Base-by-base conservation (phyloP, 2,329 filamentous ascomycete species). In the Leptographium wingfieldii region DNA sequence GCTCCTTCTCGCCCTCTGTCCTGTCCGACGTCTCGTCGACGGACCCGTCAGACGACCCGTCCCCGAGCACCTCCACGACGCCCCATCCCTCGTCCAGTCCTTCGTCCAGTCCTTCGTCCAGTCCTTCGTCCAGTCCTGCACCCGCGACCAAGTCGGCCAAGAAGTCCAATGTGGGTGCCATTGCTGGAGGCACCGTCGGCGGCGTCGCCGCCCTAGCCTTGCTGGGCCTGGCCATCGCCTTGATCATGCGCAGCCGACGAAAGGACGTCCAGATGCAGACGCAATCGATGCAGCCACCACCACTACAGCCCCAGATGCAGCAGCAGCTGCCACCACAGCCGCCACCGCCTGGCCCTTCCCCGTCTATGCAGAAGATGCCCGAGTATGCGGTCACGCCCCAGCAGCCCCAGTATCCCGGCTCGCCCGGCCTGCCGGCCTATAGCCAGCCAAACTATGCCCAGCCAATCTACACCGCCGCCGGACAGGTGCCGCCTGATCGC, bases 121-220 rank as follows among this genome's bases (percentile, higher is more conserved):
- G 22, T 1, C 22, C 22, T 22, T 10, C 19, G 3, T n/a, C 33
- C 14, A 22, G 2, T 14, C 33, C 5, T 14, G 3, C 31, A 11
- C 11, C 16, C 10, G 9, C 52, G 52, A 14, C 52, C 19, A 3
- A 11, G 1, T 31, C 11, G 2, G 3, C 19, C 12, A 59, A 58
- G 22, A 60, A 57, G 52, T 48, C 53, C 54, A 64, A 63, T 55
- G 58, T 66, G 7, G 70, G 68, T 35, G 62, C 71, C 56, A 72
- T 72, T 51, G 68, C 67, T 2, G 71, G 71, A 51, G 70, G 70
- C 46, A 68, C 67, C 11, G 69, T 72, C 4, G 71, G 70, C 60
- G 70, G 70, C 29, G 63, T 71, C 0, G 70, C 59, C 27, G 70
- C 62, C 12, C 51, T 73, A 22, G 70, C 63, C 25, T 22, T 63